Evolutionary conservation across 1,139 yeast genomes (phyloP).

Genomic region (Debaryomycetaceae sp.): DNA sequence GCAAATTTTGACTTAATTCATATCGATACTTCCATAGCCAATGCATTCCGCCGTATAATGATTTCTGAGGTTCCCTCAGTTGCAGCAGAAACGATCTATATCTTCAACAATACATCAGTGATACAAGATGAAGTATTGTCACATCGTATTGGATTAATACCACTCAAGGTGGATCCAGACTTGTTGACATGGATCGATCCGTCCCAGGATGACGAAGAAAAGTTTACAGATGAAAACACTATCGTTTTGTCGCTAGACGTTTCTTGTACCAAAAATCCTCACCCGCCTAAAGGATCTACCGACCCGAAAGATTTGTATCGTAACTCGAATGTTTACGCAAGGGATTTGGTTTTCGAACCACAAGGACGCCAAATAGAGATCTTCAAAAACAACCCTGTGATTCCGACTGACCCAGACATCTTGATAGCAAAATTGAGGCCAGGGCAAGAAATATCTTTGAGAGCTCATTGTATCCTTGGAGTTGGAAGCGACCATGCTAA

Average conservation of each 20-base stretch:
- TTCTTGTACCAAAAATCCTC: slow-evolving; percentile 78
- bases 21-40: slow-evolving; percentile 88
- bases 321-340: slow-evolving; percentile 84
- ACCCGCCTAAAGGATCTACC: slow-evolving; percentile 74
- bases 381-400: slow-evolving; percentile 67
- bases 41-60: slow-evolving; percentile 97
- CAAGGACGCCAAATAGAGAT: slow-evolving; percentile 79
- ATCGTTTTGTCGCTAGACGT: slow-evolving; percentile 79
- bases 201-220: slow-evolving; percentile 58
- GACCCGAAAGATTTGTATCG: slow-evolving; percentile 81
- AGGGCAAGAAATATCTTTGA: slow-evolving; percentile 88
- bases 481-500: slow-evolving; percentile 95
- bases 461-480: slow-evolving; percentile 90
- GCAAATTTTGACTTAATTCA: slow-evolving; percentile 86
- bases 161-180: slow-evolving; percentile 92
- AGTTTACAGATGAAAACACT: slow-evolving; percentile 83
- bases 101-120: slow-evolving; percentile 92
- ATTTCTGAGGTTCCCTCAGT: slow-evolving; percentile 94
- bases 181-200: slow-evolving; percentile 72
- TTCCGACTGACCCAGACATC: slow-evolving; percentile 82
- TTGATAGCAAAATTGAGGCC: slow-evolving; percentile 91
- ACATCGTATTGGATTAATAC: slow-evolving; percentile 89
- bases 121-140: slow-evolving; percentile 96
- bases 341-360: slow-evolving; percentile 85
- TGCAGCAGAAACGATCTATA: slow-evolving; percentile 87